A percentile compares a stretch with the other conserved stretches of the same genome.
Conservation (phyloP, 192 early-diverging fungal genomes). For the Coemansia sp. region DNA sequence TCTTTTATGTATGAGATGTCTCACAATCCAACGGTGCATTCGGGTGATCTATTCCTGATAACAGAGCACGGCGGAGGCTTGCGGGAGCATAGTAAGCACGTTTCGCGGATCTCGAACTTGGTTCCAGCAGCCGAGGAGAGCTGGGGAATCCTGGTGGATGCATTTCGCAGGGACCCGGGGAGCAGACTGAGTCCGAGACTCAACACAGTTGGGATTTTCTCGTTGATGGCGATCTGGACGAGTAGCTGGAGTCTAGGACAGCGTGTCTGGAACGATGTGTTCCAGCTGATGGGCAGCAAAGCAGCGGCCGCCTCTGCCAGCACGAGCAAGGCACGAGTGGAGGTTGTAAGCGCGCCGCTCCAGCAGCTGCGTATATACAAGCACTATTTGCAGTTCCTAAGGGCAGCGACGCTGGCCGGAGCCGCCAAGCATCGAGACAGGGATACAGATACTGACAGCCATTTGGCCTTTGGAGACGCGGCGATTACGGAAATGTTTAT, state of each 20-base stretch:
- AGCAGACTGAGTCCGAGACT: constrained; percentile 18
- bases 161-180: not conserved
- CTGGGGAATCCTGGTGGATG: constrained; percentile 25
- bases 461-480: constrained; percentile 20
- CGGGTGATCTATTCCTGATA: not conserved
- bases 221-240: constrained; percentile 19
- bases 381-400: constrained; percentile 36
- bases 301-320: not conserved
- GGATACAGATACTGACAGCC: not conserved
- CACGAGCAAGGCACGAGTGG: not conserved
- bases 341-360: constrained; percentile 6
- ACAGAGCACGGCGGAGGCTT: not conserved
- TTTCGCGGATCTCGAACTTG: not conserved
- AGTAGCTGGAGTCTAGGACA: constrained; percentile 38
- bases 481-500: constrained; percentile 37
- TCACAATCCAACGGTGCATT: constrained; percentile 12
- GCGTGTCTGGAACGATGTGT: constrained; percentile 41
- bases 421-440: constrained; percentile 1
- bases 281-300: constrained; percentile 13
- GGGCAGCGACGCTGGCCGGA: constrained; percentile 3
- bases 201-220: constrained; percentile 38
- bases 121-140: constrained; percentile 19
- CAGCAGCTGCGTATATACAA: constrained; percentile 37
- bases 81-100: not conserved
- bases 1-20: constrained; percentile 44